Evolutionary conservation across 176 grass and related monocot species (phyloP).

Genomic region (Carex parvula): DNA sequence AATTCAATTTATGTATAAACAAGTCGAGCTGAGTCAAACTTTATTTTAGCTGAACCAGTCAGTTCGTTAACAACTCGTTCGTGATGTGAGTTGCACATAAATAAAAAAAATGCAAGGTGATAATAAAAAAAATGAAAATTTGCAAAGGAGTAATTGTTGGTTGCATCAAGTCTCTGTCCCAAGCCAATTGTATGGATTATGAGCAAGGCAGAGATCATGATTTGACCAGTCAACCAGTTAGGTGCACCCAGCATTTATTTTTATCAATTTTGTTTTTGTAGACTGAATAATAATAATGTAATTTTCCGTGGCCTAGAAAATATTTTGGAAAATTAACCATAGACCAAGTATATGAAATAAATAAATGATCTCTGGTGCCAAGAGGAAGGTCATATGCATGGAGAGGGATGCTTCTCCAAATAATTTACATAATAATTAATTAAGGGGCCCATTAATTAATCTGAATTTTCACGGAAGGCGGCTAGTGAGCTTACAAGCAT

Average conservation of each 20-base stretch:
- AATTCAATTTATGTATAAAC: too few relatives aligned
- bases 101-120: background rate
- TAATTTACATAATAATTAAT: background rate
- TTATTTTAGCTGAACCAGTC: too few relatives aligned
- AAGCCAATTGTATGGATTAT: background rate
- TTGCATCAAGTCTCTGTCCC: background rate
- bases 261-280: background rate
- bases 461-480: background rate
- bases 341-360: background rate
- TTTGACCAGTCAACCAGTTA: background rate
- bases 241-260: conserved; percentile 5
- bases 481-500: background rate
- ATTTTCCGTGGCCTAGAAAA: background rate
- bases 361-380: background rate
- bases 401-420: background rate
- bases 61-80: too few relatives aligned
- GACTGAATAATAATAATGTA: background rate
- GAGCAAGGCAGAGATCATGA: background rate
- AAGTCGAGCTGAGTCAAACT: too few relatives aligned
- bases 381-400: background rate
- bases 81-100: too few relatives aligned
- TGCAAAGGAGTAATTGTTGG: background rate
- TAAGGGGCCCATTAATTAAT: background rate
- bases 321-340: background rate
- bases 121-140: background rate